Evolutionary conservation across 2,329 filamentous ascomycete genomes (phyloP).

Genomic region (Salinomyces thailandicus): DNA sequence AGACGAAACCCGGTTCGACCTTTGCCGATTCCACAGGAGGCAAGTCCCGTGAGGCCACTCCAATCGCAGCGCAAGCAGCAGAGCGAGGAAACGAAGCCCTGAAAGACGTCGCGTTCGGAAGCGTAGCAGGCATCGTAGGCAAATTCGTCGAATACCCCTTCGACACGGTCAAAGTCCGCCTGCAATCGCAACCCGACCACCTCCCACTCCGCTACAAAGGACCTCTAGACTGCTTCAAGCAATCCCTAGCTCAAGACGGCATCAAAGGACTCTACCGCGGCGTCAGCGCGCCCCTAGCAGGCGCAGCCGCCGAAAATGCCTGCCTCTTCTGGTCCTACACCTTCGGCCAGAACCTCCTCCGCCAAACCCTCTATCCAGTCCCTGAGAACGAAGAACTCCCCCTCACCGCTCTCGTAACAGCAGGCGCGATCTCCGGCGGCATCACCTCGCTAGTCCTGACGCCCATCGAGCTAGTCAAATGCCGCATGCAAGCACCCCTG

Average conservation of each 20-base stretch:
- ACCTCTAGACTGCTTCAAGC: conserved; percentile 84
- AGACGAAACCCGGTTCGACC: neutral
- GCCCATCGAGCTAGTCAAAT: conserved; percentile 94
- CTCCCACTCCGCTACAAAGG: conserved; percentile 73
- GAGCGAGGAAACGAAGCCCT: conserved; percentile 51
- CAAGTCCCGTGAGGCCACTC: conserved; percentile 1
- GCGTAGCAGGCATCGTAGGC: conserved; percentile 77
- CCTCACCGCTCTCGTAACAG: conserved; percentile 63
- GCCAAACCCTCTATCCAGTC: conserved; percentile 50
- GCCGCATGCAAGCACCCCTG: conserved; percentile 80
- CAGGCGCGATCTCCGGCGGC: conserved; percentile 76
- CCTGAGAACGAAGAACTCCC: conserved; percentile 48
- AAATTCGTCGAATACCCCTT: conserved; percentile 99
- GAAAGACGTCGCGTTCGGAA: conserved; percentile 83
- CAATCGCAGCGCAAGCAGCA: conserved; percentile 26
- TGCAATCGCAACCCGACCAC: conserved; percentile 88
- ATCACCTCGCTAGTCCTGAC: conserved; percentile 87
- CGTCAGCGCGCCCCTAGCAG: conserved; percentile 80
- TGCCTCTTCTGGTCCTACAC: conserved; percentile 88
- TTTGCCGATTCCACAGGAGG: neutral
- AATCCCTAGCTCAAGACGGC: conserved; percentile 73
- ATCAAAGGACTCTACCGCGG: conserved; percentile 76
- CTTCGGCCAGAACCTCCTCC: conserved; percentile 47
- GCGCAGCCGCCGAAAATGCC: conserved; percentile 85
- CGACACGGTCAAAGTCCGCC: conserved; percentile 93